phyloP scores from a whole-genome alignment of 176 grass and related monocot species.

The Carex cristatella region DNA sequence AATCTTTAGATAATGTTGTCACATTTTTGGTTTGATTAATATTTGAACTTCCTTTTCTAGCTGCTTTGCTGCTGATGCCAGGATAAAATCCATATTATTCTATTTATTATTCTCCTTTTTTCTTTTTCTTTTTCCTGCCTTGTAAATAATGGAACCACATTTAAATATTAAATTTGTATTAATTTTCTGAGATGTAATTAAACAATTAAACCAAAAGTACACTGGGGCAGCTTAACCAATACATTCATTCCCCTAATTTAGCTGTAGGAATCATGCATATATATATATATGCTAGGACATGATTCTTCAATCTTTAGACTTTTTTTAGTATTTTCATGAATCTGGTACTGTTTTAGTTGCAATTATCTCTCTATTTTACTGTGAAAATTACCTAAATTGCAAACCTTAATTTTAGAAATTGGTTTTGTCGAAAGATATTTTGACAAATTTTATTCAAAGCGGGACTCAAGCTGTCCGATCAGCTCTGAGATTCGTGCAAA shows the following conservation, averaged over 20 bases:
- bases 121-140: neutral
- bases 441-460: no score
- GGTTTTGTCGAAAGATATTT: no score
- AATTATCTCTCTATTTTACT: neutral
- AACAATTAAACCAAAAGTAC: neutral
- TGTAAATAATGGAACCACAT: neutral
- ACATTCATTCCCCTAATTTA: no score
- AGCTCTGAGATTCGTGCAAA: no score
- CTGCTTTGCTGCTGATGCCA: neutral
- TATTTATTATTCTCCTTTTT: neutral
- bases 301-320: neutral
- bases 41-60: no score
- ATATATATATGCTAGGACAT: neutral
- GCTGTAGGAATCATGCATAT: no score
- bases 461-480: no score
- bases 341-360: neutral
- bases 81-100: neutral
- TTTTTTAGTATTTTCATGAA: neutral
- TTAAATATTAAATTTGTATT: neutral
- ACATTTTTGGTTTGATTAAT: conserved; percentile 46
- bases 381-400: neutral
- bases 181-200: neutral
- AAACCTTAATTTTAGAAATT: neutral
- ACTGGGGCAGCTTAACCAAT: neutral
- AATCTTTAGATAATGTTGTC: conserved; percentile 72